These are phyloP conservation scores for Phytophthora meadii DNA, from an alignment of 352 stramenopile genomes.

Conservation along the genomic window DNA sequence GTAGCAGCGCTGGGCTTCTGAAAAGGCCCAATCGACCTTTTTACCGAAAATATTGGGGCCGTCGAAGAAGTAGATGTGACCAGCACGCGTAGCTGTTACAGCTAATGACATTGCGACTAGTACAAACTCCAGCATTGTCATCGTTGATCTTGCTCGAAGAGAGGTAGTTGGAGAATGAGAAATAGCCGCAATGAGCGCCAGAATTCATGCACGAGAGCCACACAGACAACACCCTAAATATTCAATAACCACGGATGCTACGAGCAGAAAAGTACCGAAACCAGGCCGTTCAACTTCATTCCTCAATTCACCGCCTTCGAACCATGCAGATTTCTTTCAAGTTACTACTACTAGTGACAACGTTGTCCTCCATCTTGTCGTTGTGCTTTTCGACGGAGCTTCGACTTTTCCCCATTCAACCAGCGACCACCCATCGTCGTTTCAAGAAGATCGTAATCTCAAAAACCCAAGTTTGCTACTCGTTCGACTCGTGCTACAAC, in stretches of 20 bases:
- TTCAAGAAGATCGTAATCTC: conserved; percentile 27
- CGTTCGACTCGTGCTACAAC: conserved; percentile 24
- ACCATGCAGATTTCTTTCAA: neutral
- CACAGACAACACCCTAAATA: too few species aligned
- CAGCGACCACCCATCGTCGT: neutral
- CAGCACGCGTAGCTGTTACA: neutral
- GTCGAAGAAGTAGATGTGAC: conserved; percentile 21
- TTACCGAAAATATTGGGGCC: conserved; percentile 2
- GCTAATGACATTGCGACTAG: neutral
- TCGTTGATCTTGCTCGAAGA: neutral
- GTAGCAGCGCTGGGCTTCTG: conserved; percentile 19
- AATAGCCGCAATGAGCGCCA: neutral
- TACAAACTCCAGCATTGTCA: neutral
- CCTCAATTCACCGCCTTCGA: neutral
- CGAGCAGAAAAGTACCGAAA: too few species aligned
- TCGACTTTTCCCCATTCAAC: conserved; percentile 16
- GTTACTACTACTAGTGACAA: neutral
- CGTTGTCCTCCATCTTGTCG: neutral
- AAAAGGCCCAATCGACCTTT: conserved; percentile 17
- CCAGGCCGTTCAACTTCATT: neutral
- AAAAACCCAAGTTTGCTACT: conserved; percentile 20
- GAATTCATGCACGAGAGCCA: too few species aligned
- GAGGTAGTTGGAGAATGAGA: neutral
- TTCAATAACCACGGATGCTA: too few species aligned
- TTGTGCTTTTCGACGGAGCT: conserved; percentile 12